Conservation (phyloP, 1,284 basidiomycete species). For the Lentinula novae-zelandiae region DNA sequence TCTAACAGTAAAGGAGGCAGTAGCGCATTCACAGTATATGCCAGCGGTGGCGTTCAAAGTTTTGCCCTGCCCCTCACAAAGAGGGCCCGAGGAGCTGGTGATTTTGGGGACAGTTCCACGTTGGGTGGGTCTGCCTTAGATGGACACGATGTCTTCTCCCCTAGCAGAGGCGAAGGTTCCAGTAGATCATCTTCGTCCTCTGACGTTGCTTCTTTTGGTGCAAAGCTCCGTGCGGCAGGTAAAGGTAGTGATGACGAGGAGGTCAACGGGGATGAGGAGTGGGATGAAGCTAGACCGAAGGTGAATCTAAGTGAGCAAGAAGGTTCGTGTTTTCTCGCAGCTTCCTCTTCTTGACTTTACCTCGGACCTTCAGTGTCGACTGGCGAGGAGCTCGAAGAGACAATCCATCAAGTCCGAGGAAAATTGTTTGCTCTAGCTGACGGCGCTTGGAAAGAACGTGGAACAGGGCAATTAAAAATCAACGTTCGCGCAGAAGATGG, state of each 20-base stretch:
- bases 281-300: conserved; percentile 42
- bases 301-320: conserved; percentile 63
- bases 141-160: conserved; percentile 14
- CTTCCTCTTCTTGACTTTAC: background rate
- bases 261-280: conserved; percentile 42
- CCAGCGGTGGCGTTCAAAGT: conserved; percentile 40
- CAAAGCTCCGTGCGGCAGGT: conserved; percentile 50
- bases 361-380: conserved; percentile 60
- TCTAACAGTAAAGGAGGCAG: conserved; percentile 25
- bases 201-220: conserved; percentile 47
- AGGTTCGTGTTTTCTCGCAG: conserved; percentile 39
- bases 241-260: conserved; percentile 46
- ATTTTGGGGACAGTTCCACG: conserved; percentile 35
- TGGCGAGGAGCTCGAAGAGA: conserved; percentile 91
- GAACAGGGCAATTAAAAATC: conserved; percentile 78
- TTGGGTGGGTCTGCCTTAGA: conserved; percentile 6
- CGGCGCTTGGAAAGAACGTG: conserved; percentile 84
- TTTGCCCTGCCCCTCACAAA: conserved; percentile 50
- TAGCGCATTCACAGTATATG: conserved; percentile 63
- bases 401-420: conserved; percentile 78
- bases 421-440: conserved; percentile 78
- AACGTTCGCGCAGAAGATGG: conserved; percentile 73
- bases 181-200: conserved; percentile 24
- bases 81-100: conserved; percentile 45
- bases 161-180: conserved; percentile 35